Base-by-base conservation (phyloP, 345 rosid species). In the Eucalyptus erythrocorys region DNA sequence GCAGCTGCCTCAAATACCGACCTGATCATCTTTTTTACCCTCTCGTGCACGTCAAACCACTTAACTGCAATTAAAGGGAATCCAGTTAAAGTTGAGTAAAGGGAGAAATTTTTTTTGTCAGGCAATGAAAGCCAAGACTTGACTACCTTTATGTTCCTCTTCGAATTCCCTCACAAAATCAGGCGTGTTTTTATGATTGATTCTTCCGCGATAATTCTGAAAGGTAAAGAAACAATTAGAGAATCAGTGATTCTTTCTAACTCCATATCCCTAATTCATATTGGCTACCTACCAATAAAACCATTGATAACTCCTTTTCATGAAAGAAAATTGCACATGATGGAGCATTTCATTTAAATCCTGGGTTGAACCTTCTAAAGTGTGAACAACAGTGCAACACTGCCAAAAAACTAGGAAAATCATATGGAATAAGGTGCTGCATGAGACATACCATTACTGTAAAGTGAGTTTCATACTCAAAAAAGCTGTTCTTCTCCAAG, bases 401-500 rank as follows among this genome's bases (percentile, higher is more conserved):
- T 76, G 47, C 84, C 84, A 19, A 71, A 34, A 76, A 76, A 76
- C 45, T 5, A 37, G 84, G 47, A 10, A 76, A 45, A 6, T 85
- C 53, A 48, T 85, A 32, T 85, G 61, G 55, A 51, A 32, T 51
- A 76, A 40, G 82, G 43, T 76, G 47, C 47, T 43, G 5, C 1
- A 61, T 2, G 57, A 53, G 48, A 89, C 95, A 55, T 95, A 97
- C 99, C 99, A 97, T 97, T 50, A 97, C 99, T 42, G 99, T 97
- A 91, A 97, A 97, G 94, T 97, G 99, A 32, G 99, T 97, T 91
- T 97, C 99, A 22, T 96, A 97, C 91, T 96, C 99, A 88, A 94
- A 96, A 87, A 96, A 89, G 88, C 98, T 97, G 91, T 94, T 93
- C 89, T 94, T 95, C 51, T 94, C 97, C 85, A 97, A 92, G 86